Evolutionary conservation across 306 rosid genomes (phyloP), one percentile per base, ranked within the genome.

Genomic region (Boehmeria nivea): DNA sequence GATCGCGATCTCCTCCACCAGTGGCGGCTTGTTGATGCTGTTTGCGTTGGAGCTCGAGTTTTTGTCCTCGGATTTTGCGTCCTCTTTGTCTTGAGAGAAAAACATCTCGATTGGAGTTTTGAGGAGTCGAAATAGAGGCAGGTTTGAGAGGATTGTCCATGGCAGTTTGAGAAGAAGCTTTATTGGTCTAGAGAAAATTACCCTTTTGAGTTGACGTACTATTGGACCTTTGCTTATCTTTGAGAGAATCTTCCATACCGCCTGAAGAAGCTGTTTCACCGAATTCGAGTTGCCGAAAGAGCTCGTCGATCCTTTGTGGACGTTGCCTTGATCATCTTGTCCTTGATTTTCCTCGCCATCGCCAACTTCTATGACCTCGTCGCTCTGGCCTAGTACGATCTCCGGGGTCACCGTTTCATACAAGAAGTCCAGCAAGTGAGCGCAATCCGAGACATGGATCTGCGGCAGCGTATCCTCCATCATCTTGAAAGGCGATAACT

Each of bases 381-480:
- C 16, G 72, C 16, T 4, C 18, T 12, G 48, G 45, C 15, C 17
- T 6, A 18, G 54, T 33, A 69, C 77, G 31, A 44, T 4, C 40
- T 59, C 64, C 0, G 95, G 97, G 0, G 76, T 80, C 53, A 83
- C 42, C 82, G 78, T 61, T 23, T 62, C 54, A 67, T 78, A 83
- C 61, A 83, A 44, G 54, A 81, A 85, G 57, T 81, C 95, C 3
- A 85, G 63, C 81, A 89, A 58, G 67, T 85, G 95, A 12, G 73
- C 57, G 50, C 76, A 68, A 4, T 72, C 66, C 0, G 89, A 81
- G 67, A 77, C 59, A 56, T 18, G 40, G 66, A 68, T 76, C 31
- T 15, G 31, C 16, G 15, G 22, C 12, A 4, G 26, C 12, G 24
- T 12, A 8, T 59, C 42, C 8, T 67, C 62, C 56, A 53, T 56